Evolutionary conservation across 352 stramenopile species (phyloP).

Genomic region (Globisporangium mamillatum): DNA sequence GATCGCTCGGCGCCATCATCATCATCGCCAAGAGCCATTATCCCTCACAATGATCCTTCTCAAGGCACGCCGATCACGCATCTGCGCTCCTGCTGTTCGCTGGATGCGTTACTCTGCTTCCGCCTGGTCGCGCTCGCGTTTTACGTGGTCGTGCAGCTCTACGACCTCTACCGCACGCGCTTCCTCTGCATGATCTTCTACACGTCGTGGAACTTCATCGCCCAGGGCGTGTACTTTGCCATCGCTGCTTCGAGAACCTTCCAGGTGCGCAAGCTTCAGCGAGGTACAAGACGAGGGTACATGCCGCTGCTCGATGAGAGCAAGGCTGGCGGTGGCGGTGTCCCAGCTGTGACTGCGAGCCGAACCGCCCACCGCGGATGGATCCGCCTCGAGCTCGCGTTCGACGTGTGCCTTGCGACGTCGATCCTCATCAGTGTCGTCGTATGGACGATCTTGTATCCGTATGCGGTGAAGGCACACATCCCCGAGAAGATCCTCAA

Average conservation of each 20-base stretch:
- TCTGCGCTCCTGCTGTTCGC: conserved; percentile 40
- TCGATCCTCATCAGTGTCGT: conserved; percentile 70
- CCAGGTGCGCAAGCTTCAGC: conserved; percentile 20
- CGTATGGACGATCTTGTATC: conserved; percentile 76
- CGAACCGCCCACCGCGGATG: conserved; percentile 29
- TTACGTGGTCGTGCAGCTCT: conserved; percentile 54
- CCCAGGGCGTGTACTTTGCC: conserved; percentile 62
- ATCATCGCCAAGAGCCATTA: background rate
- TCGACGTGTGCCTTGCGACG: conserved; percentile 65
- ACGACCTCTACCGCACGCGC: conserved; percentile 53
- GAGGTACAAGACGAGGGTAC: conserved; percentile 25
- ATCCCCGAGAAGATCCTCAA: conserved; percentile 62
- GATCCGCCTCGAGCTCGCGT: conserved; percentile 55
- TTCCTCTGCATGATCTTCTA: conserved; percentile 66
- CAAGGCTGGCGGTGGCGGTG: conserved; percentile 9
- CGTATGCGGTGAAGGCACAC: conserved; percentile 48
- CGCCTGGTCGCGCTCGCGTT: conserved; percentile 35
- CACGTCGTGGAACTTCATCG: conserved; percentile 87
- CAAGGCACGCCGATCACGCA: conserved; percentile 33
- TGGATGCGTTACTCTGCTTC: conserved; percentile 41
- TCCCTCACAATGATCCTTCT: background rate
- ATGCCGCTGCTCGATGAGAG: conserved; percentile 42
- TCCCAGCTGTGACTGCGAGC: background rate
- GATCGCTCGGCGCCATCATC: background rate
- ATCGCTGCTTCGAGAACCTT: conserved; percentile 31